Conservation (phyloP, 805 yeast species). For the Candida xiaguanensis region DNA sequence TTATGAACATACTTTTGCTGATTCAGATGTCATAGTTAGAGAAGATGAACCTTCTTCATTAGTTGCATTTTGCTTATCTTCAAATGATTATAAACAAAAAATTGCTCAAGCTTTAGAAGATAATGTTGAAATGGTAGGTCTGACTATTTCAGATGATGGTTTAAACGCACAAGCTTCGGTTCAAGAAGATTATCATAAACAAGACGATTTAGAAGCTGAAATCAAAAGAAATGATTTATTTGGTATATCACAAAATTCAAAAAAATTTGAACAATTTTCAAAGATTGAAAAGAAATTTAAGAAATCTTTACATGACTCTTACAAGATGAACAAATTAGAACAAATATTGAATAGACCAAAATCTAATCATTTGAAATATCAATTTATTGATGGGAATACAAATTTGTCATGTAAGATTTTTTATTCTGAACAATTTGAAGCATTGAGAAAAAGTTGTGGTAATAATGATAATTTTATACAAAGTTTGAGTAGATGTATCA, state of each 20-base stretch:
- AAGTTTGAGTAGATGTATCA: slow-evolving; percentile 86
- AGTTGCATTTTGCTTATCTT: slow-evolving; percentile 86
- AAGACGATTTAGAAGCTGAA: slow-evolving; percentile 11
- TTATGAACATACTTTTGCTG: slow-evolving; percentile 88
- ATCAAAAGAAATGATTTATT: slow-evolving; percentile 4
- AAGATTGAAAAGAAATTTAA: slow-evolving; percentile 42
- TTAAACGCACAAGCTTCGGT: neutral
- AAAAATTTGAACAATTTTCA: slow-evolving; percentile 33
- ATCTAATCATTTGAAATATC: slow-evolving; percentile 88
- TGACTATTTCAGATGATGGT: neutral
- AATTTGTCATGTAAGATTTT: slow-evolving; percentile 88
- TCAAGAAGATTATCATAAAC: slow-evolving; percentile 10
- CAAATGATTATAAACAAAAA: slow-evolving; percentile 75
- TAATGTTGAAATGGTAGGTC: slow-evolving; percentile 1
- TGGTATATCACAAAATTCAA: slow-evolving; percentile 16
- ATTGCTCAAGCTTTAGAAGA: slow-evolving; percentile 29
- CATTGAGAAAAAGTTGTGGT: slow-evolving; percentile 81
- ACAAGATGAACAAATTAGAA: slow-evolving; percentile 47
- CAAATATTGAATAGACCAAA: slow-evolving; percentile 71
- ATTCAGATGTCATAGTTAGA: slow-evolving; percentile 86
- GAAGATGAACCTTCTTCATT: slow-evolving; percentile 96
- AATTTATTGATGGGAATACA: slow-evolving; percentile 81
- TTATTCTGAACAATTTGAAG: slow-evolving; percentile 95
- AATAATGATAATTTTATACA: slow-evolving; percentile 73
- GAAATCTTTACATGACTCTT: slow-evolving; percentile 20